These are phyloP conservation scores for Apiosordaria backusii DNA, from an alignment of 495 filamentous ascomycete species.

Conservation along the genomic window DNA sequence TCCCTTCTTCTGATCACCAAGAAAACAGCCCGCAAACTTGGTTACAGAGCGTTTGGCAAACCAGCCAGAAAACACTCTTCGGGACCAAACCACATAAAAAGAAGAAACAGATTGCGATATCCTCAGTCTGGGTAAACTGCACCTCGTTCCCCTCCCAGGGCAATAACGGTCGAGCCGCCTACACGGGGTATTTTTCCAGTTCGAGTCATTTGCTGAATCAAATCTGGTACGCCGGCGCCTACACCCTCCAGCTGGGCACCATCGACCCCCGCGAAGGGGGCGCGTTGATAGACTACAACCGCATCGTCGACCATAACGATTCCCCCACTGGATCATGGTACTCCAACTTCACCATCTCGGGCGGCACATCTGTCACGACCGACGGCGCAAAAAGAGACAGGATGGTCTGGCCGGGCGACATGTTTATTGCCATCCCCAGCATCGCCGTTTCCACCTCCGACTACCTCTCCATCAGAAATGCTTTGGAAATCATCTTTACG, in stretches of 20 bases:
- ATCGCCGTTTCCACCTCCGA: conserved; percentile 47
- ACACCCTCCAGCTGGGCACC: conserved; percentile 56
- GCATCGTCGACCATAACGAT: conserved; percentile 31
- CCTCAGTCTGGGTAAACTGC: conserved; percentile 35
- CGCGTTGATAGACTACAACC: conserved; percentile 44
- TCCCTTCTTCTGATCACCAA: conserved; percentile 5
- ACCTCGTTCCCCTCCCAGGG: conserved; percentile 35
- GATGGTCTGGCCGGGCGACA: conserved; percentile 54
- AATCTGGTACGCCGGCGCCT: conserved; percentile 64
- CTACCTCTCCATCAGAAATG: conserved; percentile 43
- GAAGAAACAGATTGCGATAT: conserved; percentile 22
- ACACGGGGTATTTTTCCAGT: conserved; percentile 49
- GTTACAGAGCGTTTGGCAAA: conserved; percentile 2
- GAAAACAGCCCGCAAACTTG: background rate
- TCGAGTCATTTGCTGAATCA: conserved; percentile 48
- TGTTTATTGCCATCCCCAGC: conserved; percentile 46
- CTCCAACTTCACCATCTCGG: conserved; percentile 47
- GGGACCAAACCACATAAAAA: conserved; percentile 1
- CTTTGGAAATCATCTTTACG: conserved; percentile 42
- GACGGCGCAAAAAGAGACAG: conserved; percentile 60
- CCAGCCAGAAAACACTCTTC: conserved; percentile 23
- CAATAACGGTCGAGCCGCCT: conserved; percentile 33
- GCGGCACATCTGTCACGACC: conserved; percentile 48
- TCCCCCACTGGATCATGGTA: conserved; percentile 39
- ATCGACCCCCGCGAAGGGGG: conserved; percentile 50